Evolutionary conservation across 345 rosid species (phyloP).

Genomic region (Arabidopsis suecica): DNA sequence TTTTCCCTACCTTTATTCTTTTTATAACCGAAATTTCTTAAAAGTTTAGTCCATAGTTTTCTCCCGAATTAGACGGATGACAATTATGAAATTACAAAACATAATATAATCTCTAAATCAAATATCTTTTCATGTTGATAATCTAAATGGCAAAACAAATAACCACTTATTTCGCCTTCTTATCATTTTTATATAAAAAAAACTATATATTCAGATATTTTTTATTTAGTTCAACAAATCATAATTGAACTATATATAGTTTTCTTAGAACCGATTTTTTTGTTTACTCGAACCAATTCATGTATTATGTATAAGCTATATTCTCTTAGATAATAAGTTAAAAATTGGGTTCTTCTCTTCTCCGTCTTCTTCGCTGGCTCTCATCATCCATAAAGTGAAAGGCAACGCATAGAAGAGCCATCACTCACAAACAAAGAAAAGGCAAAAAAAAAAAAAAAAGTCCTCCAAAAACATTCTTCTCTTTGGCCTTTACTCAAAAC

Average conservation of each 20-base stretch:
- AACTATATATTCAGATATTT: not conserved
- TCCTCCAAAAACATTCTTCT: constrained; percentile 44
- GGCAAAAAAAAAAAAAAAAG: constrained; percentile 32
- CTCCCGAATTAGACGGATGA: constrained; percentile 18
- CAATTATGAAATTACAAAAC: constrained; percentile 1
- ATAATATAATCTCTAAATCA: not conserved
- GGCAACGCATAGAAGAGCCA: constrained; percentile 44
- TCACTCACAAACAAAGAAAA: constrained; percentile 46
- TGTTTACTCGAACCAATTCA: not conserved
- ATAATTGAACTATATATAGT: constrained; percentile 11
- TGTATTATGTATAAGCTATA: constrained; percentile 10
- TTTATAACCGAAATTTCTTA: constrained; percentile 17
- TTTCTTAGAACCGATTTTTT: not conserved
- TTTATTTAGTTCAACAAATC: not conserved
- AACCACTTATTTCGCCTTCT: not conserved
- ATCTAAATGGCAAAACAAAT: constrained; percentile 1
- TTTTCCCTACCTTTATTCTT: constrained; percentile 34
- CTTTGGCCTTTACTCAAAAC: constrained; percentile 38
- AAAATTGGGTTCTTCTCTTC: constrained; percentile 34
- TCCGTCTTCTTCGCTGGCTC: constrained; percentile 49
- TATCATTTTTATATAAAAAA: not conserved
- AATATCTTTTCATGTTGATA: not conserved
- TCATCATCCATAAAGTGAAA: constrained; percentile 49
- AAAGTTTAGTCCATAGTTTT: constrained; percentile 28
- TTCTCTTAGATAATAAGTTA: constrained; percentile 35